Evolutionary conservation across 495 filamentous ascomycete genomes (phyloP).

Genomic region (Aspergillus ostianus): DNA sequence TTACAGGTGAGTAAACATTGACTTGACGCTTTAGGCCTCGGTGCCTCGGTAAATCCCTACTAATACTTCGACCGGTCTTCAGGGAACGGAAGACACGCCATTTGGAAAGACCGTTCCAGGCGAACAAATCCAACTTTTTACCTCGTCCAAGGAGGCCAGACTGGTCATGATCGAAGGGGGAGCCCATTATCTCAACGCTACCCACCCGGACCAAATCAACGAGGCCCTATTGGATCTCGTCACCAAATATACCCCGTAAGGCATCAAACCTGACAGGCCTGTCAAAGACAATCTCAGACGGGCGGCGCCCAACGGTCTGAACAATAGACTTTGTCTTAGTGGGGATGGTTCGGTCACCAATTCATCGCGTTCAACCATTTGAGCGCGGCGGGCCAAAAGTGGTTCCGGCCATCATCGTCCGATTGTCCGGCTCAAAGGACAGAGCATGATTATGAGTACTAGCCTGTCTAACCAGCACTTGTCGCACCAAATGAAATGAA

Average conservation of each 20-base stretch:
- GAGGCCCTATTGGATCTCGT: conserved; percentile 52
- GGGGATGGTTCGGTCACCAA: neutral
- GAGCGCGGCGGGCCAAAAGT: neutral
- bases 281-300: conserved; percentile 1
- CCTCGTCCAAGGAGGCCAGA: conserved; percentile 48
- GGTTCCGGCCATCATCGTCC: neutral
- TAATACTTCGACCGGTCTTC: conserved; percentile 3
- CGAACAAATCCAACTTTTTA: conserved; percentile 60
- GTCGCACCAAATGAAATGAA: neutral
- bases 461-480: neutral
- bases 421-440: neutral
- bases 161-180: conserved; percentile 53
- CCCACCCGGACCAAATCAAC: conserved; percentile 55
- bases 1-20: conserved; percentile 50
- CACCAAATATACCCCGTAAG: conserved; percentile 10
- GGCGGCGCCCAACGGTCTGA: neutral
- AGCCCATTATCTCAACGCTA: conserved; percentile 58
- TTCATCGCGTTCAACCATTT: neutral
- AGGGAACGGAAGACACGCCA: conserved; percentile 52
- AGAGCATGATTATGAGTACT: too few relatives aligned
- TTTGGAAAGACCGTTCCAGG: conserved; percentile 47
- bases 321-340: neutral
- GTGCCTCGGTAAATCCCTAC: neutral
- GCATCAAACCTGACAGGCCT: conserved; percentile 2
- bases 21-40: neutral